Evolutionary conservation across 768 basidiomycete species (phyloP).

Genomic region (Phaeolepiota aurea): DNA sequence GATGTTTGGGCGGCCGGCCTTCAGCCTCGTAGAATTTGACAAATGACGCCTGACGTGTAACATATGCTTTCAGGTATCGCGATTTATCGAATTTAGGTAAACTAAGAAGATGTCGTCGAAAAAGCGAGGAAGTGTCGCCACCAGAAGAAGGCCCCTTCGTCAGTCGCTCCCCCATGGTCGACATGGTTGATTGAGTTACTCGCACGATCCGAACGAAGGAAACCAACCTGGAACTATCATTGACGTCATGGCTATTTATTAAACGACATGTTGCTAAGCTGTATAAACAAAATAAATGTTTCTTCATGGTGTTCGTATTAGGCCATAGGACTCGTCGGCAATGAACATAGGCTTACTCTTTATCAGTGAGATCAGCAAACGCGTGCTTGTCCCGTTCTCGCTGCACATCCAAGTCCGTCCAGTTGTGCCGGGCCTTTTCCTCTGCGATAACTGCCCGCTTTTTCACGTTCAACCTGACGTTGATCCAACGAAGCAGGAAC

Average conservation of each 20-base stretch:
- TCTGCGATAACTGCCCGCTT: slow-evolving; percentile 32
- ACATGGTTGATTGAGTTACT: no score
- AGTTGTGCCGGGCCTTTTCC: slow-evolving; percentile 36
- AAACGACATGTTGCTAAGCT: slow-evolving; percentile 20
- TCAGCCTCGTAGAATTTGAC: neutral
- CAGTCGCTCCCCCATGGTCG: no score
- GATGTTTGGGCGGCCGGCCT: neutral
- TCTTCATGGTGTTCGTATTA: slow-evolving; percentile 23
- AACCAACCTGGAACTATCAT: neutral
- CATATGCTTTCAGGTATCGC: neutral
- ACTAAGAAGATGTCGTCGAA: neutral
- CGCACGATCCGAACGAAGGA: no score
- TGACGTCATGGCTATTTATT: neutral
- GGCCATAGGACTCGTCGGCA: no score
- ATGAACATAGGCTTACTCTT: slow-evolving; percentile 33
- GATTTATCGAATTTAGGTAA: neutral
- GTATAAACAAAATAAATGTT: slow-evolving; percentile 57
- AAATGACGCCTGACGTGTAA: neutral
- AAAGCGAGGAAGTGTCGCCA: neutral
- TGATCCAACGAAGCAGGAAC: slow-evolving; percentile 44
- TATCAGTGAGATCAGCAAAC: slow-evolving; percentile 57
- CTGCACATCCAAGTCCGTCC: slow-evolving; percentile 51
- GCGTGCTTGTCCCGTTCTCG: slow-evolving; percentile 52
- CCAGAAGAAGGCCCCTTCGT: no score
- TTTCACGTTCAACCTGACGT: slow-evolving; percentile 42